Base-by-base conservation (phyloP, 2,329 filamentous ascomycete species). In the Zasmidium angulare region DNA sequence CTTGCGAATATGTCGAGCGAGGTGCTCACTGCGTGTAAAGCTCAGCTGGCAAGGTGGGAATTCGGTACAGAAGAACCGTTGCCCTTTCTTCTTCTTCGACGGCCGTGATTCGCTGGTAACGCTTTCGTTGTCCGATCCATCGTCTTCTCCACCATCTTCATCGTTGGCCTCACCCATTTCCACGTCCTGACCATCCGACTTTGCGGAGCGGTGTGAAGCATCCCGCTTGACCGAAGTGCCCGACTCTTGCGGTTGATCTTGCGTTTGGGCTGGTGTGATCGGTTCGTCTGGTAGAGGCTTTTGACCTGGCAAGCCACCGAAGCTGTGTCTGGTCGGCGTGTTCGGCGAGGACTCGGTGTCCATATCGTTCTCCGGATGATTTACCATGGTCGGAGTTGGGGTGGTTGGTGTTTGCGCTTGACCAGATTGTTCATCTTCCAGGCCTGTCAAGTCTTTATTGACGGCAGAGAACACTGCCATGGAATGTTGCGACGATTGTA, bases 1-100 rank as follows among this genome's bases (percentile, higher is more conserved):
- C 84, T 98, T 98, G 69, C 92, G 86, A 68, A 99, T 98, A 71
- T 99, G 95, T 53, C 95, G 85, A 17, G 93, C 93, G 61, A 99
- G 77, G 79, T 99, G 95, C 74, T 99, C 95, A 71, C 93, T 98
- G 63, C 95, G 83, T 0, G 95, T 98, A 73, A 99, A 99, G 75
- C 92, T 97, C 59, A 99, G 76, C 70, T 89, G 93, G 76, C 95
- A 99, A 2, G 93, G 93, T 23, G 93, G 93, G 68, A 91, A 98
- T 29, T 96, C 92, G 2, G 89, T 96, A 77, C 95, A 99, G 76
- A 93, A 97, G 76, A 99, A 99, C 49, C 91, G 86, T 74, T 97
- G 92, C 0, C 92, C 91, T 76, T 96, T 96, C 79, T 96, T 97
- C 84, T 97, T 98, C 78, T 96, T 96, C 54, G 84, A 87, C 9